phyloP scores from a whole-genome alignment of 2,329 filamentous ascomycete species.

The Paraphoma chrysanthemicola region DNA sequence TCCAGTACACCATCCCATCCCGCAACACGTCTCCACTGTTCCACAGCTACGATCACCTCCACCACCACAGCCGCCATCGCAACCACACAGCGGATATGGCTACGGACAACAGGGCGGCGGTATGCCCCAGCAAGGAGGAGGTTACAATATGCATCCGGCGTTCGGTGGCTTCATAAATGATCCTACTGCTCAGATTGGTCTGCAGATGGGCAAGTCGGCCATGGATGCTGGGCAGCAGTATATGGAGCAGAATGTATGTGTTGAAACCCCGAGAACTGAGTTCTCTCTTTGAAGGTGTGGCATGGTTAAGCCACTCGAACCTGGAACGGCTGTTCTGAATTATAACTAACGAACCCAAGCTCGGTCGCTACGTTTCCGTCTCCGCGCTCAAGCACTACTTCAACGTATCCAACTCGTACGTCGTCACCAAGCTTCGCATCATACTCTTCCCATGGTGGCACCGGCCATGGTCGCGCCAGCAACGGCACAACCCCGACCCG shows the following conservation, averaged over 20 bases:
- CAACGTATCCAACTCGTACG: constrained; percentile 97
- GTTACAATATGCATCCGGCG: constrained; percentile 58
- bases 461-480: constrained; percentile 94
- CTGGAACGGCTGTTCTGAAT: no score
- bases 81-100: constrained; percentile 70
- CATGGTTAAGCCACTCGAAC: no score
- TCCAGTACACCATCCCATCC: constrained; percentile 82
- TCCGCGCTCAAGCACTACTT: constrained; percentile 98
- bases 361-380: constrained; percentile 87
- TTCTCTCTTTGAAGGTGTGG: neutral
- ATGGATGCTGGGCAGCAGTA: constrained; percentile 93
- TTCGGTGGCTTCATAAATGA: constrained; percentile 97
- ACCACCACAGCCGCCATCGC: constrained; percentile 74
- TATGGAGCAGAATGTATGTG: constrained; percentile 87
- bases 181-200: constrained; percentile 90
- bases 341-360: constrained; percentile 51
- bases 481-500: constrained; percentile 61
- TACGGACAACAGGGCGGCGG: constrained; percentile 70
- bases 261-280: neutral
- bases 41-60: constrained; percentile 95
- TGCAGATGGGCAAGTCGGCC: constrained; percentile 91
- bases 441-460: constrained; percentile 98
- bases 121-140: constrained; percentile 48
- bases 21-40: constrained; percentile 97
- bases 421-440: constrained; percentile 88